These are phyloP conservation scores for Colletotrichum somersetense DNA, from an alignment of 2,329 filamentous ascomycete genomes.

Conservation along the genomic window DNA sequence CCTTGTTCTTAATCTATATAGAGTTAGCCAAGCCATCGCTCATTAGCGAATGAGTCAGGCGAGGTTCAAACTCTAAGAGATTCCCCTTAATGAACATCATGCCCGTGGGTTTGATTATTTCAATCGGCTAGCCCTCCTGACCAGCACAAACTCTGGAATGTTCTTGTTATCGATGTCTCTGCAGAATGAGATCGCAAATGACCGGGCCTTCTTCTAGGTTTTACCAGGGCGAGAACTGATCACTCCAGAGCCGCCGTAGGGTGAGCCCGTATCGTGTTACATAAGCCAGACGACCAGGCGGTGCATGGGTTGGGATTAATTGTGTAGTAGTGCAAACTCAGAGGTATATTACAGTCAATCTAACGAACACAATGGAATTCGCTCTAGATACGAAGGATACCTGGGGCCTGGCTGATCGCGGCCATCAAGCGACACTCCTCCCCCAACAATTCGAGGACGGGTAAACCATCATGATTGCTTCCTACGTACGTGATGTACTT, in stretches of 20 bases:
- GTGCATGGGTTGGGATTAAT: fast-evolving
- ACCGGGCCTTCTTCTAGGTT: too few relatives aligned
- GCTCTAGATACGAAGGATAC: background rate
- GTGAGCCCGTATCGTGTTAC: background rate
- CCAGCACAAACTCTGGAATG: background rate
- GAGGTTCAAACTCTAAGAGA: background rate
- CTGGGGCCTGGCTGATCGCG: too few relatives aligned
- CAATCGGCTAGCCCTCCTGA: too few relatives aligned
- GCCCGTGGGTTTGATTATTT: background rate
- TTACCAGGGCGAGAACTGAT: too few relatives aligned
- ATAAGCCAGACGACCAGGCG: background rate
- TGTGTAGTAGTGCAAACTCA: background rate
- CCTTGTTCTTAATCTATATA: conserved; percentile 25
- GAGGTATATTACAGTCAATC: background rate
- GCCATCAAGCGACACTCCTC: too few relatives aligned
- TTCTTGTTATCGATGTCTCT: background rate
- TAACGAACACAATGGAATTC: background rate
- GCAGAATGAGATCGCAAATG: too few relatives aligned
- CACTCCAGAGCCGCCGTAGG: too few relatives aligned
- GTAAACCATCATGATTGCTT: background rate
- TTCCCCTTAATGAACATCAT: background rate
- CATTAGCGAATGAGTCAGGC: conserved; percentile 15
- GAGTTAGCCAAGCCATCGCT: conserved; percentile 6
- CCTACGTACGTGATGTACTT: background rate
- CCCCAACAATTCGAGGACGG: too few relatives aligned